phyloP scores from a whole-genome alignment of 2,329 filamentous ascomycete genomes.

The Diplodia intermedia region DNA sequence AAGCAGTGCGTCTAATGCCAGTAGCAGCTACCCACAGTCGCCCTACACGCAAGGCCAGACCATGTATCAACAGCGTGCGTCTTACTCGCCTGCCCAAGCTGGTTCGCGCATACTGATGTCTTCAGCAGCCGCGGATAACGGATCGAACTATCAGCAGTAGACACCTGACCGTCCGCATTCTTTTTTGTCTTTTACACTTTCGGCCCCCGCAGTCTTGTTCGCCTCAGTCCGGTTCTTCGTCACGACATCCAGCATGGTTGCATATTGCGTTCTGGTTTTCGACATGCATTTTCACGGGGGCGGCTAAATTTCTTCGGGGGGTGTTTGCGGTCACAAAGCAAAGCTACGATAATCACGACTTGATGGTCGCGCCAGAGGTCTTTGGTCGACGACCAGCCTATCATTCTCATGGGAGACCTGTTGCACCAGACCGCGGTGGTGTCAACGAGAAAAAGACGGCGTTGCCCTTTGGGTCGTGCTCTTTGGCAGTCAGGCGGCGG shows the following conservation, averaged over 20 bases:
- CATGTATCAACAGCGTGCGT: constrained; percentile 56
- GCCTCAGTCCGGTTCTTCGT: constrained; percentile 33
- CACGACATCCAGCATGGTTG: constrained; percentile 33
- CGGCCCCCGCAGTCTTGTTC: constrained; percentile 30
- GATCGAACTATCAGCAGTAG: constrained; percentile 39
- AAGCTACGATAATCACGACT: constrained; percentile 33
- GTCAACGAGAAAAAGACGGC: constrained; percentile 28
- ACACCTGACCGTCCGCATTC: constrained; percentile 15
- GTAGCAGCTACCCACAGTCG: constrained; percentile 59
- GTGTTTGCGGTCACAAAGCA: constrained; percentile 39
- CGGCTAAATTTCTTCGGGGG: constrained; percentile 46
- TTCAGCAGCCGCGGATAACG: constrained; percentile 38
- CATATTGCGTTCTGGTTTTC: constrained; percentile 33
- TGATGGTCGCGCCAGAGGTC: constrained; percentile 31
- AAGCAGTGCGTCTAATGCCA: constrained; percentile 52
- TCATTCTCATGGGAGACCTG: constrained; percentile 26
- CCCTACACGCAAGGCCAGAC: constrained; percentile 56
- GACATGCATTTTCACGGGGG: constrained; percentile 47
- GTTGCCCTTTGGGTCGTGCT: constrained; percentile 25
- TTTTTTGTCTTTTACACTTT: constrained; percentile 22
- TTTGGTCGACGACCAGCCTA: constrained; percentile 27
- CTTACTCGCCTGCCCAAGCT: constrained; percentile 24
- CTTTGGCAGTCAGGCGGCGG: constrained; percentile 27
- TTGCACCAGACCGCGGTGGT: constrained; percentile 20
- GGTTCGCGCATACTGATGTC: constrained; percentile 32